A percentile compares a stretch with the other conserved stretches of the same genome.
Evolutionary conservation across 2,329 filamentous ascomycete genomes (phyloP).

Genomic region (Fusarium sp.): DNA sequence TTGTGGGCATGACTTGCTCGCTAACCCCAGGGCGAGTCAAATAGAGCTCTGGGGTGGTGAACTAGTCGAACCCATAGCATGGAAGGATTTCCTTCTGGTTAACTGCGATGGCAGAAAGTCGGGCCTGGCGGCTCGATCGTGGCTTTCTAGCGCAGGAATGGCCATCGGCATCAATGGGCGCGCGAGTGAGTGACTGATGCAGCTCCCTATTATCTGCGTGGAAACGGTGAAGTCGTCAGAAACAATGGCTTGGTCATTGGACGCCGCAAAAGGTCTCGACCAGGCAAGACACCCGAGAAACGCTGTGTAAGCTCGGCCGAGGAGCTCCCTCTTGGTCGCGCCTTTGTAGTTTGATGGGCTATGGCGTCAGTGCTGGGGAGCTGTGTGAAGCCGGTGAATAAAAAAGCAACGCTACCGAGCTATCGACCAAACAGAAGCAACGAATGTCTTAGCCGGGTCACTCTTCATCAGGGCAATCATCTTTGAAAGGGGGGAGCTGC

Average conservation of each 20-base stretch:
- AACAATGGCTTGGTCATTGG: conserved; percentile 4
- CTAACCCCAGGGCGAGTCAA: background rate
- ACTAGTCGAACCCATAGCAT: background rate
- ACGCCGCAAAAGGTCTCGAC: background rate
- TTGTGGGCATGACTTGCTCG: background rate
- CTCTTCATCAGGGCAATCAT: conserved; percentile 1
- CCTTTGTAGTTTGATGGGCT: conserved; percentile 2
- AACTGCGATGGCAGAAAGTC: background rate
- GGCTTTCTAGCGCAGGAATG: conserved; percentile 11
- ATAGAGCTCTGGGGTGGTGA: background rate
- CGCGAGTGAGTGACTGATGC: background rate
- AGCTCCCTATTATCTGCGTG: background rate
- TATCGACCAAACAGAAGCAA: conserved; percentile 20
- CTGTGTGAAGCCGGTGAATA: conserved; percentile 11
- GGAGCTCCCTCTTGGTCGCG: background rate
- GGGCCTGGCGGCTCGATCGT: conserved; percentile 25
- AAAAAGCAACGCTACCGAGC: conserved; percentile 37
- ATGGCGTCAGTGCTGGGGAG: conserved; percentile 33
- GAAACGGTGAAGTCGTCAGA: background rate
- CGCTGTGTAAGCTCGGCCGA: background rate
- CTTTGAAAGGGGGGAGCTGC: background rate
- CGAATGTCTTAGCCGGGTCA: background rate
- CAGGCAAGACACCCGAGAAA: background rate
- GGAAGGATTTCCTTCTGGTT: background rate
- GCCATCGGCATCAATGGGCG: conserved; percentile 10